phyloP scores from a whole-genome alignment of 176 grass and related monocot genomes.

The Oryza longistaminata region DNA sequence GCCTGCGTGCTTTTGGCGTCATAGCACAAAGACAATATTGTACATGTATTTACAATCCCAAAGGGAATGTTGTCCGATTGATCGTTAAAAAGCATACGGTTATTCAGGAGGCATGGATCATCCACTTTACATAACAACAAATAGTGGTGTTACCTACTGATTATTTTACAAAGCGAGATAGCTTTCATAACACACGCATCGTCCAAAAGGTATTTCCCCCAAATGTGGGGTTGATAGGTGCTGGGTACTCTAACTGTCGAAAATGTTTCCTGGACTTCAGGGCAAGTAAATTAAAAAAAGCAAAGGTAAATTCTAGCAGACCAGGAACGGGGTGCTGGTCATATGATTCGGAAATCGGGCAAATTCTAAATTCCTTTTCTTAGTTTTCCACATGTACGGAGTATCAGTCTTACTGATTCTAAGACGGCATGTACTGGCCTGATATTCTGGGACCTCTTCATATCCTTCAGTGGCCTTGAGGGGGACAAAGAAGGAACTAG shows the following conservation, averaged over 20 bases:
- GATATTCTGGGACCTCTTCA: conserved; percentile 83
- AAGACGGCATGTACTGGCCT: conserved; percentile 34
- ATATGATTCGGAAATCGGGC: not conserved
- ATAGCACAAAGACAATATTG: not conserved
- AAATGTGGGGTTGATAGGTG: not conserved
- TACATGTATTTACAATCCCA: not conserved
- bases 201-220: not conserved
- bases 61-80: not conserved
- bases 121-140: not conserved
- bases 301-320: not conserved
- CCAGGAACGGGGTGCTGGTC: not conserved
- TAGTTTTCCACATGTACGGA: conserved; percentile 24
- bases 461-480: conserved; percentile 73
- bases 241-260: not conserved
- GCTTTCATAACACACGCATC: conserved; percentile 24
- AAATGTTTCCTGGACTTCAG: not conserved
- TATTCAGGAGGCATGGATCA: not conserved
- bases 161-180: not conserved
- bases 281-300: not conserved
- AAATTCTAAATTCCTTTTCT: not conserved
- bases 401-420: conserved; percentile 23
- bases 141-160: not conserved
- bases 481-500: not conserved
- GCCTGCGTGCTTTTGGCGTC: not conserved
- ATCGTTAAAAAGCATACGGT: not conserved